phyloP scores from a whole-genome alignment of 140 eudicot genomes.

The Ambrosia hybrid region DNA sequence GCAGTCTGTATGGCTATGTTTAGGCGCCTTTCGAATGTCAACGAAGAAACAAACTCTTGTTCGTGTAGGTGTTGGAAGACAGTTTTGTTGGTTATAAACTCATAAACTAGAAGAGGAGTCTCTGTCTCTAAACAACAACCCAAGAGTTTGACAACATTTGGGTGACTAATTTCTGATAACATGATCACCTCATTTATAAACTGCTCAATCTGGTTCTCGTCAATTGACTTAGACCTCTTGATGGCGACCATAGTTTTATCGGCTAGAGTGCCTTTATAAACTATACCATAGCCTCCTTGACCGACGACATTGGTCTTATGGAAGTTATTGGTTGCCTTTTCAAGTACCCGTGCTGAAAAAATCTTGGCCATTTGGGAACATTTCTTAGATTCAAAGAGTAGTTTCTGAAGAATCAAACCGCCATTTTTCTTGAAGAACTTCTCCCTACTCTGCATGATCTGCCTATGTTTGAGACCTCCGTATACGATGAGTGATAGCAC shows the following conservation, averaged over 20 bases:
- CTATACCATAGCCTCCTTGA: constrained; percentile 37
- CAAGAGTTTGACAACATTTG: constrained; percentile 37
- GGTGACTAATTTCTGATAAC: constrained; percentile 43
- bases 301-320: constrained; percentile 28
- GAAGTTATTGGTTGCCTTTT: constrained; percentile 35
- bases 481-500: constrained; percentile 20
- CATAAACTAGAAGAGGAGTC: constrained; percentile 37
- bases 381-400: constrained; percentile 25
- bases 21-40: constrained; percentile 29
- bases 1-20: constrained; percentile 26
- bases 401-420: constrained; percentile 35
- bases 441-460: constrained; percentile 26
- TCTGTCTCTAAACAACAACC: constrained; percentile 48
- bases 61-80: constrained; percentile 43
- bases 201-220: constrained; percentile 39
- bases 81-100: constrained; percentile 14
- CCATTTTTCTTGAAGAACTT: constrained; percentile 41
- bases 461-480: constrained; percentile 24
- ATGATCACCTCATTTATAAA: constrained; percentile 62
- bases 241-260: constrained; percentile 37
- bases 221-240: constrained; percentile 34
- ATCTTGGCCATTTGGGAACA: constrained; percentile 21
- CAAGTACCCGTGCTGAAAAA: constrained; percentile 26
- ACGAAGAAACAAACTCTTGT: constrained; percentile 20
- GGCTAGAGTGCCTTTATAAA: constrained; percentile 30